Conservation (phyloP, 768 basidiomycete genomes). For the Coprinellus micaceus region DNA sequence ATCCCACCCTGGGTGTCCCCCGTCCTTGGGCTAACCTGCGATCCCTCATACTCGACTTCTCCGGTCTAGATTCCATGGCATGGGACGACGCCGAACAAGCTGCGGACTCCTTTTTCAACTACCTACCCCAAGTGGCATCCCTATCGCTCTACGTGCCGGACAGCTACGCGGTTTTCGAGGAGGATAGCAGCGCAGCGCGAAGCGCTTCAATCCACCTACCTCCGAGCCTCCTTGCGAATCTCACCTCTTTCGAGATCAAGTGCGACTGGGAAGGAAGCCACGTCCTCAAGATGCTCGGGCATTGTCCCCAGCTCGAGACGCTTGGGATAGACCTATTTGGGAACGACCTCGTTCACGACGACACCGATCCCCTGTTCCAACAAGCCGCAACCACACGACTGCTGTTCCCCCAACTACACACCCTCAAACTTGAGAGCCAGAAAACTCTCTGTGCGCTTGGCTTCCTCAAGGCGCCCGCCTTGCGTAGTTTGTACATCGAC, state of each 20-base stretch:
- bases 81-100: background rate
- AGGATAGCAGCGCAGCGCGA: background rate
- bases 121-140: background rate
- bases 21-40: background rate
- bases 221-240: background rate
- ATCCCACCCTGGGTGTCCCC: background rate
- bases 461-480: background rate
- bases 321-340: slow-evolving; percentile 24
- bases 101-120: background rate
- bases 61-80: background rate
- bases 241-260: background rate
- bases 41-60: background rate
- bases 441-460: background rate
- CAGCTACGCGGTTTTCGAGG: background rate
- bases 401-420: background rate
- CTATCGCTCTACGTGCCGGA: background rate
- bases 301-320: background rate
- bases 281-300: background rate
- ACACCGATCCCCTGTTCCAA: background rate
- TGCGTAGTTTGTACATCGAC: background rate
- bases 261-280: background rate
- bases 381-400: background rate
- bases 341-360: background rate
- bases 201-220: background rate
- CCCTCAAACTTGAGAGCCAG: background rate